Base-by-base conservation (phyloP, 2,329 filamentous ascomycete species). In the Fusarium euwallaceae region DNA sequence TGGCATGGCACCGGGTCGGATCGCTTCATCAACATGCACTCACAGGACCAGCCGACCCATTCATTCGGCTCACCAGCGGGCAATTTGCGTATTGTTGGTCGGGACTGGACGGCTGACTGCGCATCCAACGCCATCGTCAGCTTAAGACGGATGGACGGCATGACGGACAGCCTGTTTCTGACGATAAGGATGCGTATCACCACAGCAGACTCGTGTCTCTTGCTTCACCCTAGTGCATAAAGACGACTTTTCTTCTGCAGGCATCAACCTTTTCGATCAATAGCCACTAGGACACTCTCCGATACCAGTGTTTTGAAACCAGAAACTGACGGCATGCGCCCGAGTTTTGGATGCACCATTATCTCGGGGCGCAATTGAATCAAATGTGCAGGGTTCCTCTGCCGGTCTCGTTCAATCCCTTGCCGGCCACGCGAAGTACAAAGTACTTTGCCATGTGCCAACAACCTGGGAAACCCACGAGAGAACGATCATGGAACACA, bases 371-470 rank as follows among this genome's bases (percentile, higher is more conserved):
- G 24, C 17, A 55, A 32, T 29, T 55, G 63, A 74, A 61, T 39
- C 61, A 65, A 63, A 56, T 51, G 17, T 72, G 59, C 71, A 74
- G 63, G 72, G 72, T 65, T 72, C 61, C 39, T 24, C 65, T 55
- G 61, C 67, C 36, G 61, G 59, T 55, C 39, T 70, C 53, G 53
- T 69, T 72, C 53, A 36, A 65, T 74, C 48, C 69, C 72, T 66
- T 64, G 61, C 61, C 62, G 45, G 61, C 67, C 70, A 69, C 61
- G 60, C 51, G 66, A 70, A 48, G 76, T 78, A 76, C 72, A 73
- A 73, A 64, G 43, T 78, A 78, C 77, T 76, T 78, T 67, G 77
- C 77, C 77, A 78, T 79, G 77, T 78, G 77, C 64, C 61, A 68
- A 63, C 67, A 69, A 76, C 64, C 59, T 66, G 43, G 51, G 17